These are phyloP conservation scores for Tolypocladium tropicale DNA, from an alignment of 2,329 filamentous ascomycete genomes.

Conservation along the genomic window DNA sequence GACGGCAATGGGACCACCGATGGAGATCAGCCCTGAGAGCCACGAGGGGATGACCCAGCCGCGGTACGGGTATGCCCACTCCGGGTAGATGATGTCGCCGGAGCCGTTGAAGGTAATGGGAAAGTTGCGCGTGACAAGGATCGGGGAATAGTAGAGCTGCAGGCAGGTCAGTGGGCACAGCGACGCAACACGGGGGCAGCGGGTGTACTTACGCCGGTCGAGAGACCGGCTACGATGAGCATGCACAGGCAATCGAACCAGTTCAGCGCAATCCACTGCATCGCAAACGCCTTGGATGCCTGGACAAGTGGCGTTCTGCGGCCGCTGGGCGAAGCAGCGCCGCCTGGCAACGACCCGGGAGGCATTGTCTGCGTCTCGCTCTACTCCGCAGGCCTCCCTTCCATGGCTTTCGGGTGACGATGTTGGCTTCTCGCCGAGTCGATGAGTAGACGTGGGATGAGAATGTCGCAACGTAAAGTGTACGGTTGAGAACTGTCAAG, in stretches of 20 bases:
- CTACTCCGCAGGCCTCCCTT: neutral
- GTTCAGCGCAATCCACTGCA: slow-evolving; percentile 45
- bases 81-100: slow-evolving; percentile 51
- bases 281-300: slow-evolving; percentile 12
- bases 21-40: slow-evolving; percentile 44
- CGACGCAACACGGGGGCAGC: neutral
- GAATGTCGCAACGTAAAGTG: neutral
- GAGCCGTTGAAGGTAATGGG: slow-evolving; percentile 46
- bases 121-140: slow-evolving; percentile 48
- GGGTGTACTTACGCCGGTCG: slow-evolving; percentile 17
- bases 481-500: neutral
- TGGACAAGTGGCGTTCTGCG: neutral
- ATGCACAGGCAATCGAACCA: slow-evolving; percentile 52
- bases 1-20: slow-evolving; percentile 45
- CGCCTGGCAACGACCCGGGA: neutral
- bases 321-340: neutral
- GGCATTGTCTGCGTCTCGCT: neutral
- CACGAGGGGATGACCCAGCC: slow-evolving; percentile 52
- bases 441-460: neutral
- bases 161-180: neutral
- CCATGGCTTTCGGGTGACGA: neutral
- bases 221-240: slow-evolving; percentile 32
- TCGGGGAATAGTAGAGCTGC: slow-evolving; percentile 42
- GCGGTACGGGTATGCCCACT: slow-evolving; percentile 55
- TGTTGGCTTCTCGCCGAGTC: neutral